Base-by-base conservation (phyloP, 2,329 filamentous ascomycete genomes). In the Claviceps citrina region DNA sequence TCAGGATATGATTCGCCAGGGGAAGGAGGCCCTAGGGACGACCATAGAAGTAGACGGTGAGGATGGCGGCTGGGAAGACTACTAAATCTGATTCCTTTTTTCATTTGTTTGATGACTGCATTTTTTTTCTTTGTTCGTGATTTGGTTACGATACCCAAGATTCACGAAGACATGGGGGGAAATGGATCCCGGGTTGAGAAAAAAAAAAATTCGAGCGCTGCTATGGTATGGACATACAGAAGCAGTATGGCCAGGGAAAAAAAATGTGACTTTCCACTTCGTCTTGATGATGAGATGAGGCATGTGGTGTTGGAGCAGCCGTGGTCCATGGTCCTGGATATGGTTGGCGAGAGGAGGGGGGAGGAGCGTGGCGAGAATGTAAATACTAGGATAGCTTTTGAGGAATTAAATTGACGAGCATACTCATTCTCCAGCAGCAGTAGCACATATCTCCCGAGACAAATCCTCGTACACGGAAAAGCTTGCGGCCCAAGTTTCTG, bases 1-100 rank as follows among this genome's bases (percentile, higher is more conserved):
- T 36, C 75, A 82, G 53, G 81, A 79, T 26, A 85, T 98, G 81
- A 93, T 98, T 40, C 71, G 78, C 2, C 81, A 96, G 59, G 91
- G 87, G 1, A 81, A 81, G 50, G 81, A 91, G 57, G 91, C 91
- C 2, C 62, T 98, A 15, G 87, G 80, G 2, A 82, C 81, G 16
- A 81, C 66, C 31, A 66, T 84, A 37, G 77, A 83, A 53, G 68
- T 85, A 32, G 70, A 74, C 30, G 61, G 62, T 20, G 67, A 64
- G 61, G 64, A 66, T 38, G 66, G 62, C 32, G 64, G 39, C 2
- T 49, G 47, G 47, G 47, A 66, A 28, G 50, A 61, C 40, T 53
- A 43, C 19, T 44, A 35, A 38, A 19, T 40, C 27, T 12, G 15
- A 16, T 32, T 7, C 12, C 16, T 32, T 18, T 26, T 36, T n/a